Base-by-base conservation (phyloP, 176 grass and related monocot genomes). In the Musa schizocarpa region DNA sequence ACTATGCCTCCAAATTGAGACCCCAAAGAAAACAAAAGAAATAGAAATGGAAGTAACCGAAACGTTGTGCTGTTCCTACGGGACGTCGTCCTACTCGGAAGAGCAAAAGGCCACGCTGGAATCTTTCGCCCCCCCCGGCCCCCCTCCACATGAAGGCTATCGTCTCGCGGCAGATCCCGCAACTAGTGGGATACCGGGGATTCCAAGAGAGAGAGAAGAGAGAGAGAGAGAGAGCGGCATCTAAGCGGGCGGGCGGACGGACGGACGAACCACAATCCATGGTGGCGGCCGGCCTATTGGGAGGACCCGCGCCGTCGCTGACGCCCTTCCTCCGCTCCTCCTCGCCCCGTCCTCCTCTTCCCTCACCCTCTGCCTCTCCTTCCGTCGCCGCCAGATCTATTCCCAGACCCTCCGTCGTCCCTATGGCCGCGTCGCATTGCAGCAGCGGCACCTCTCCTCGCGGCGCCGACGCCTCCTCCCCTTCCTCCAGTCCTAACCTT, bases 391-490 rank as follows among this genome's bases (percentile, higher is more conserved):
- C 11, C 2, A 76, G 21, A 76, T 74, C 66, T 24, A 23, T 53
- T 27, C 55, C 61, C 71, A 75, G 12, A 49, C 54, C 50, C 20
- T 21, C 57, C 53, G 23, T 16, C 24, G 65, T 21, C 25, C 13
- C 29, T 73, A 81, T 86, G 84, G 62, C 84, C 19, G 13, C 68
- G 34, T 43, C 34, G 34, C 34, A 43, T 43, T 43, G 34, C 34
- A 43, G 4, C 34, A 43, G 34, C 1, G 52, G 16, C 50, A 20
- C 77, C 56, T 75, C 80, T 49, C 78, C 20, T 71, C 65, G 64
- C 53, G 20, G 23, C 72, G 43, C 64, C 86, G 50, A 83, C 88
- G n/a, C 9, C 57, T 65, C 76, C 14, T 77, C 76, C n/a, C 50
- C 63, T 13, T 58, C 53, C n/a, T 29, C 68, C 54, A 53, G 49